Percentiles rank a stretch among this genome's conserved stretches.
phyloP scores from a whole-genome alignment of 805 yeast species.

The Scheffersomyces spartinae region DNA sequence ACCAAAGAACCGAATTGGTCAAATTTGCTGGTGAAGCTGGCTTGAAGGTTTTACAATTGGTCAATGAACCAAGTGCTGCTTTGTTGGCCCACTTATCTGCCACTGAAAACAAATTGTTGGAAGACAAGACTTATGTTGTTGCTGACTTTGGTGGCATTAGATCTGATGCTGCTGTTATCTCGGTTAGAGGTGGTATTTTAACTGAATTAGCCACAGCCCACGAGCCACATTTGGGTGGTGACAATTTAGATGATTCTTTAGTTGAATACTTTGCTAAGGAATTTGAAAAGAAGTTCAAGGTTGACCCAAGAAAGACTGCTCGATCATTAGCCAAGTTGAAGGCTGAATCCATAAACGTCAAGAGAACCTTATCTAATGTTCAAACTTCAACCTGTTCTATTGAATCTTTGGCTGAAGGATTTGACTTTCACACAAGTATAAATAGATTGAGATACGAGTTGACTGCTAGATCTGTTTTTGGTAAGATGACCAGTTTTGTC shows the following conservation, averaged over 20 bases:
- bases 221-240: conserved; percentile 79
- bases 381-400: conserved; percentile 83
- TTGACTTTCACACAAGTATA: conserved; percentile 83
- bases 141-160: conserved; percentile 96
- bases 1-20: conserved; percentile 54
- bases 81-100: conserved; percentile 64
- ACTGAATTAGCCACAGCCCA: conserved; percentile 82
- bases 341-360: conserved; percentile 71
- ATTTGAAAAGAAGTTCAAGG: conserved; percentile 77
- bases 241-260: conserved; percentile 67
- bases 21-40: conserved; percentile 61
- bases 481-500: conserved; percentile 67
- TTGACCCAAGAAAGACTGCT: conserved; percentile 69
- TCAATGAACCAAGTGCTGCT: conserved; percentile 90
- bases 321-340: conserved; percentile 84
- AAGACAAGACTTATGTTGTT: conserved; percentile 77
- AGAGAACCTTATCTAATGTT: conserved; percentile 87
- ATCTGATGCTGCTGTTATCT: conserved; percentile 88
- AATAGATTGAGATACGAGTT: conserved; percentile 92
- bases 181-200: conserved; percentile 88
- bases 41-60: conserved; percentile 70
- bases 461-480: conserved; percentile 66
- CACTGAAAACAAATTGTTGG: conserved; percentile 32
- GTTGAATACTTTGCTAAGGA: conserved; percentile 84
- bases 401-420: conserved; percentile 89